These are phyloP conservation scores for Cladosporium sp. DNA, from an alignment of 2,329 filamentous ascomycete species.

Conservation along the genomic window DNA sequence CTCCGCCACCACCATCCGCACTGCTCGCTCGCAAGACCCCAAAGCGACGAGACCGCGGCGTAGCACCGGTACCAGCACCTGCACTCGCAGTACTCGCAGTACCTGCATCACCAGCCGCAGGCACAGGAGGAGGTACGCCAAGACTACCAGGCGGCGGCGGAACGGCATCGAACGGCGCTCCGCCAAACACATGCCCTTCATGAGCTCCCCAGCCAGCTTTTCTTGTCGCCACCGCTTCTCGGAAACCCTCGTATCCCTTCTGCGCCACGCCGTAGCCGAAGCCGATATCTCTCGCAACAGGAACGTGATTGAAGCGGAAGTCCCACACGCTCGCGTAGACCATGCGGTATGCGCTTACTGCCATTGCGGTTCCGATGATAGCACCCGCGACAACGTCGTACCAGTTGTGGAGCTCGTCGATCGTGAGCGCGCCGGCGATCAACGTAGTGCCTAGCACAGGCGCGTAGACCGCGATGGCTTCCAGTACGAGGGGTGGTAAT, in stretches of 20 bases:
- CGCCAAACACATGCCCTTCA: slow-evolving; percentile 42
- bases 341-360: slow-evolving; percentile 66
- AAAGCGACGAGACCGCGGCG: not conserved
- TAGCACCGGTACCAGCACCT: not conserved
- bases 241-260: slow-evolving; percentile 47
- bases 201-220: slow-evolving; percentile 60
- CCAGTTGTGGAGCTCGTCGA: slow-evolving; percentile 73
- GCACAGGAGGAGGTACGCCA: slow-evolving; percentile 1
- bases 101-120: not conserved
- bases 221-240: slow-evolving; percentile 58
- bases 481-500: slow-evolving; percentile 74
- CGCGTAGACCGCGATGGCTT: slow-evolving; percentile 63
- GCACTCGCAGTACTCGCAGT: not conserved
- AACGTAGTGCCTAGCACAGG: slow-evolving; percentile 67
- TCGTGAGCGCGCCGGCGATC: slow-evolving; percentile 68
- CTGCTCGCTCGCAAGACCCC: not conserved
- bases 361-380: slow-evolving; percentile 64
- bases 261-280: slow-evolving; percentile 51
- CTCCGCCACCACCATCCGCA: not conserved
- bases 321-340: slow-evolving; percentile 68
- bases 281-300: slow-evolving; percentile 58
- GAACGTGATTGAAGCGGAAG: slow-evolving; percentile 66
- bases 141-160: slow-evolving; percentile 4
- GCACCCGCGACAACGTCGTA: slow-evolving; percentile 70
- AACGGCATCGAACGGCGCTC: slow-evolving; percentile 46